Evolutionary conservation across 768 basidiomycete species (phyloP).

Genomic region (Suillus spraguei): DNA sequence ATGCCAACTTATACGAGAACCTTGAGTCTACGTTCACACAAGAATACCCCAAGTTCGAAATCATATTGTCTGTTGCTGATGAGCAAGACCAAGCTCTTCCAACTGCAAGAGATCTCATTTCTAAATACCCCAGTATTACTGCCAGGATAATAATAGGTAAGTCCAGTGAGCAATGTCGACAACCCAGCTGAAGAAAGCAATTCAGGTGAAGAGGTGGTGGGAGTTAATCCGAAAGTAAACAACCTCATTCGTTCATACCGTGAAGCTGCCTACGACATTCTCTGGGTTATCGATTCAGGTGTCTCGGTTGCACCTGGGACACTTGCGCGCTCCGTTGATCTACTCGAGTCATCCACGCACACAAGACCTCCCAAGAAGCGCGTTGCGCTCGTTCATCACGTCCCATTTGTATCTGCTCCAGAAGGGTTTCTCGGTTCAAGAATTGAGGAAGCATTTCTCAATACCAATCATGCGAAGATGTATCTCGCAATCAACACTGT

Average conservation of each 20-base stretch:
- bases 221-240: constrained; percentile 97
- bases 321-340: constrained; percentile 82
- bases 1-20: constrained; percentile 95
- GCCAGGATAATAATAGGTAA: constrained; percentile 73
- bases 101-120: constrained; percentile 76
- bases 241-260: constrained; percentile 88
- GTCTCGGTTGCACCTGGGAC: constrained; percentile 77
- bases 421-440: constrained; percentile 74
- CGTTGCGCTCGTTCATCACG: constrained; percentile 91
- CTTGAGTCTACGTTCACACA: constrained; percentile 91
- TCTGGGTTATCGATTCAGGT: constrained; percentile 99
- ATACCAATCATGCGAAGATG: constrained; percentile 98
- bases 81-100: constrained; percentile 86
- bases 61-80: constrained; percentile 90
- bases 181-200: constrained; percentile 9
- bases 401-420: constrained; percentile 83
- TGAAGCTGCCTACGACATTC: constrained; percentile 80
- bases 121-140: constrained; percentile 76
- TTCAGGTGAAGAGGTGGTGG: constrained; percentile 79
- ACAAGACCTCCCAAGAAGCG: constrained; percentile 42
- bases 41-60: constrained; percentile 90
- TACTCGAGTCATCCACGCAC: constrained; percentile 52
- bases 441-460: constrained; percentile 92
- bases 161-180: constrained; percentile 3
- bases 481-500: constrained; percentile 92